Evolutionary conservation across 2,329 filamentous ascomycete species (phyloP).

Genomic region (Hawksworthiomyces lignivorus): DNA sequence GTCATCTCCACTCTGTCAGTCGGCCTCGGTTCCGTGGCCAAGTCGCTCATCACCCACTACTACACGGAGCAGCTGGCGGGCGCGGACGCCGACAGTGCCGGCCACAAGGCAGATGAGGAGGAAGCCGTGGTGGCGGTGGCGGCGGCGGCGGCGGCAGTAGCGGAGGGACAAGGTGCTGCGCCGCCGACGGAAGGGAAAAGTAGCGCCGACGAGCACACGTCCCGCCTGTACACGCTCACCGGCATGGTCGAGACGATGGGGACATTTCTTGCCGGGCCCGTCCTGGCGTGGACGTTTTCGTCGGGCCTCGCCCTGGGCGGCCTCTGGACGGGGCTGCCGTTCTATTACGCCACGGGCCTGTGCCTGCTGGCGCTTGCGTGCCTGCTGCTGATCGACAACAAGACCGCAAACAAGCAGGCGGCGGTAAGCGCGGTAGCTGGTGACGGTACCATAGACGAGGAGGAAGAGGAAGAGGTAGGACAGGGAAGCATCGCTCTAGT

Average conservation of each 20-base stretch:
- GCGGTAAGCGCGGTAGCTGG: too few relatives aligned
- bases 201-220: constrained; percentile 16
- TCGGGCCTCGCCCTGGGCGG: constrained; percentile 18
- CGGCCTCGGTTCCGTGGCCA: constrained; percentile 14
- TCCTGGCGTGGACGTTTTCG: constrained; percentile 20
- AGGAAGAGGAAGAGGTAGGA: too few relatives aligned
- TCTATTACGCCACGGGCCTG: constrained; percentile 9
- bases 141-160: too few relatives aligned
- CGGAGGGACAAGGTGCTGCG: too few relatives aligned
- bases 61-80: too few relatives aligned
- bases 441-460: too few relatives aligned
- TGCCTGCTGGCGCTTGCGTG: constrained; percentile 7
- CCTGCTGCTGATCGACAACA: neutral
- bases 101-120: too few relatives aligned
- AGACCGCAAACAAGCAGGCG: too few relatives aligned
- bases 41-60: constrained; percentile 16
- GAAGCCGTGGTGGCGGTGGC: too few relatives aligned
- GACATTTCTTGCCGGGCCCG: constrained; percentile 18
- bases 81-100: too few relatives aligned
- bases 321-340: constrained; percentile 21
- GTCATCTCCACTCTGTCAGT: constrained; percentile 3
- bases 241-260: constrained; percentile 20
- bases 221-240: constrained; percentile 22
- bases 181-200: neutral
- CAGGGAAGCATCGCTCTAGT: too few relatives aligned